Evolutionary conservation across 192 early-diverging fungal species (phyloP).

Genomic region (Backusella mclennaniae): DNA sequence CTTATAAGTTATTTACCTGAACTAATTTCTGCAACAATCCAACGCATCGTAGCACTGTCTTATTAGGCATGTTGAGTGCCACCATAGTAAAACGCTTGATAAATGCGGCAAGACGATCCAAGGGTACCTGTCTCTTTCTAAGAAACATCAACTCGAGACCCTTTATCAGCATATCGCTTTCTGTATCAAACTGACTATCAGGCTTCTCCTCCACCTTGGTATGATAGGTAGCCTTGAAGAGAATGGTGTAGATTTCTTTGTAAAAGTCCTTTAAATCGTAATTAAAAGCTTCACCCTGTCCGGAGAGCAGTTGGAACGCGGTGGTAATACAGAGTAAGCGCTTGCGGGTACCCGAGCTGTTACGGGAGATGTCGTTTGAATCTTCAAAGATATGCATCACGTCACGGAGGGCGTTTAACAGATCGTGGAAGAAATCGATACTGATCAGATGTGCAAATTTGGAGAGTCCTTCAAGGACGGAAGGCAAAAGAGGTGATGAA

Average conservation of each 20-base stretch:
- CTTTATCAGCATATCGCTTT: constrained; percentile 77
- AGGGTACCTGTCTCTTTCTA: constrained; percentile 69
- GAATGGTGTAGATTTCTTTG: constrained; percentile 74
- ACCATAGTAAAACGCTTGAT: constrained; percentile 77
- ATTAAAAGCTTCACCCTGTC: constrained; percentile 91
- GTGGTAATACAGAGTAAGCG: constrained; percentile 88
- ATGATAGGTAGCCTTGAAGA: constrained; percentile 68
- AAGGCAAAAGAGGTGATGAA: constrained; percentile 67
- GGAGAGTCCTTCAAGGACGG: constrained; percentile 78
- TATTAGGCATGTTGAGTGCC: constrained; percentile 74
- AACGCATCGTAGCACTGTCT: constrained; percentile 70
- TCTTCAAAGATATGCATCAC: constrained; percentile 62
- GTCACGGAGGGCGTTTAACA: constrained; percentile 79
- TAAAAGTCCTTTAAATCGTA: constrained; percentile 94
- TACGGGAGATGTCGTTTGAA: constrained; percentile 41
- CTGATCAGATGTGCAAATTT: constrained; percentile 94
- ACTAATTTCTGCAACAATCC: constrained; percentile 59
- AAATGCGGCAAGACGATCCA: constrained; percentile 84
- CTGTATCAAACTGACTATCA: constrained; percentile 52
- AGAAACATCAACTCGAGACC: constrained; percentile 89
- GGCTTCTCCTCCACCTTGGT: constrained; percentile 60
- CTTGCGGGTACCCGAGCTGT: constrained; percentile 56
- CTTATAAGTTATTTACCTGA: constrained; percentile 41
- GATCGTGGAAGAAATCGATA: constrained; percentile 92
- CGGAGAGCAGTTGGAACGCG: constrained; percentile 83